Conservation (phyloP, 2,329 filamentous ascomycete genomes). For the Leptographium flavum region DNA sequence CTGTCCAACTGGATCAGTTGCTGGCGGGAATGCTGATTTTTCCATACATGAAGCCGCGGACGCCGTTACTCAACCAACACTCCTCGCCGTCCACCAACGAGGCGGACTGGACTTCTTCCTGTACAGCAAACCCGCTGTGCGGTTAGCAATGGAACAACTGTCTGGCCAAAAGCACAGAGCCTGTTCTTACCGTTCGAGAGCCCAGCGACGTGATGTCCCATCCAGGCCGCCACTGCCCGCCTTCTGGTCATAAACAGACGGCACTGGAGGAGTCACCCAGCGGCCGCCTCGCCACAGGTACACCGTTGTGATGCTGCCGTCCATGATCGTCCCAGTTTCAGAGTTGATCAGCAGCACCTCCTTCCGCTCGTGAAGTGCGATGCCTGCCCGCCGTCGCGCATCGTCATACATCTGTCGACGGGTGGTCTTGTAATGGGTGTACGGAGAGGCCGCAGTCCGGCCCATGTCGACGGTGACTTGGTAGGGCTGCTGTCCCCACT, state of each 20-base stretch:
- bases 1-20: not conserved
- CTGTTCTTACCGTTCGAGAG: constrained; percentile 54
- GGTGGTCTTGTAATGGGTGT: constrained; percentile 80
- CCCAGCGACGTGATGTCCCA: constrained; percentile 72
- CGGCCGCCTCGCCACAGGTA: constrained; percentile 60
- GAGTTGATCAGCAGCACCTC: constrained; percentile 67
- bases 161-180: not conserved
- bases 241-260: constrained; percentile 20
- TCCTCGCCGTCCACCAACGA: constrained; percentile 58
- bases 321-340: constrained; percentile 54
- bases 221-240: constrained; percentile 60
- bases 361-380: constrained; percentile 37
- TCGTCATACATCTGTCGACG: constrained; percentile 55
- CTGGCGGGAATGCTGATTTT: constrained; percentile 14
- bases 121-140: constrained; percentile 43
- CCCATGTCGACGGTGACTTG: constrained; percentile 29
- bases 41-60: constrained; percentile 58
- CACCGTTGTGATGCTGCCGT: constrained; percentile 69
- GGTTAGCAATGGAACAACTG: not conserved
- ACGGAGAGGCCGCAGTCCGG: constrained; percentile 36
- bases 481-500: constrained; percentile 18
- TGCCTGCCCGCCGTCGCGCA: constrained; percentile 47
- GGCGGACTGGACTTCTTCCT: constrained; percentile 44
- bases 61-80: constrained; percentile 81
- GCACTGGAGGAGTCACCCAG: constrained; percentile 72